Evolutionary conservation across 2,329 filamentous ascomycete genomes (phyloP).

Genomic region (Ascochyta fabae): DNA sequence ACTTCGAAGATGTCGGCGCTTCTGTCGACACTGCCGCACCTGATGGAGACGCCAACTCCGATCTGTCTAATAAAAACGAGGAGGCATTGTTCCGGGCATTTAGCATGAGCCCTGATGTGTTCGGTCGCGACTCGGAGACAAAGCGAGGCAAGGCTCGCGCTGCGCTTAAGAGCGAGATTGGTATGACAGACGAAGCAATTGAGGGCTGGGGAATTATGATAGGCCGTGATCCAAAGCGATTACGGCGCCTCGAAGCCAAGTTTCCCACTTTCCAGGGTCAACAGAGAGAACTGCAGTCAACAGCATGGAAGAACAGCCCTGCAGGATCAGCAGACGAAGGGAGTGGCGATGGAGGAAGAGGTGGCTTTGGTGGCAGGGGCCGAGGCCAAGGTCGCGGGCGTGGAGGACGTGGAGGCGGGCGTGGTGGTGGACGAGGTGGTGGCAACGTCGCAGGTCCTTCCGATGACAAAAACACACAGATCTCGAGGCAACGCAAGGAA

Average conservation of each 20-base stretch:
- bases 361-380: conserved; percentile 49
- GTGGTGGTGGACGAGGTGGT: conserved; percentile 47
- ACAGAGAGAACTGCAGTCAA: conserved; percentile 70
- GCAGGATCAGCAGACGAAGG: conserved; percentile 63
- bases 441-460: conserved; percentile 68
- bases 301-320: conserved; percentile 63
- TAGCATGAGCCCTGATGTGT: conserved; percentile 67
- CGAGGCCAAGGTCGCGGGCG: conserved; percentile 47
- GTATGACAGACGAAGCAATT: conserved; percentile 91
- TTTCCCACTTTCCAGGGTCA: conserved; percentile 70
- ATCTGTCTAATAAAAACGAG: conserved; percentile 66
- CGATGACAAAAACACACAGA: conserved; percentile 74
- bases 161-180: conserved; percentile 74
- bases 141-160: conserved; percentile 68
- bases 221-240: conserved; percentile 70
- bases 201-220: conserved; percentile 96
- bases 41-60: conserved; percentile 60
- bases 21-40: conserved; percentile 71
- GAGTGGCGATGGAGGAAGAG: conserved; percentile 50
- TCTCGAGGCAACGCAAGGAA: conserved; percentile 77
- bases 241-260: conserved; percentile 73
- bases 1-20: conserved; percentile 88
- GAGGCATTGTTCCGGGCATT: conserved; percentile 76
- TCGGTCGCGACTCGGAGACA: conserved; percentile 74
- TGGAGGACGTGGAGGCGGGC: conserved; percentile 33